Evolutionary conservation across 306 rosid genomes (phyloP).

Genomic region (Trifolium fragiferum): DNA sequence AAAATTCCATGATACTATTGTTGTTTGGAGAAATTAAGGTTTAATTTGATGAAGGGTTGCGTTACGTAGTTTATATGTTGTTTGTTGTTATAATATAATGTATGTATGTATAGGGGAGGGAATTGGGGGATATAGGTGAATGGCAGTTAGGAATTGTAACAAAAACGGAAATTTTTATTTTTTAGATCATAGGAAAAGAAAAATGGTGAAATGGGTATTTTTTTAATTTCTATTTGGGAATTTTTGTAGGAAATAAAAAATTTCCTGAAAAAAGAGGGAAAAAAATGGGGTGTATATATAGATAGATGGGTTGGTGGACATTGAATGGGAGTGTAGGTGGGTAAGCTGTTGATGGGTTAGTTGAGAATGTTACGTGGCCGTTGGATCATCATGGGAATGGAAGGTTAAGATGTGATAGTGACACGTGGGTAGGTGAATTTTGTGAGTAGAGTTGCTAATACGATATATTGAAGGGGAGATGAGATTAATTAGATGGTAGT

Average conservation of each 20-base stretch:
- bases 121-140: not conserved
- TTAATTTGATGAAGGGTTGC: not conserved
- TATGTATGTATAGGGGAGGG: not conserved
- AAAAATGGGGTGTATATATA: constrained; percentile 46
- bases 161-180: constrained; percentile 18
- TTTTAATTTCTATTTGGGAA: not conserved
- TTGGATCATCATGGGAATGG: constrained; percentile 48
- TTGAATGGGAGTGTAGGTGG: constrained; percentile 56
- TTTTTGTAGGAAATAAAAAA: constrained; percentile 20
- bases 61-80: not conserved
- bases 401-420: constrained; percentile 46
- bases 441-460: not conserved
- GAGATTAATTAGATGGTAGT: no score
- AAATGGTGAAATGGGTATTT: not conserved
- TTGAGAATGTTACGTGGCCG: constrained; percentile 60
- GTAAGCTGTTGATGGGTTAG: constrained; percentile 79
- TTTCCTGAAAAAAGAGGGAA: constrained; percentile 50
- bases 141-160: not conserved
- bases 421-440: constrained; percentile 50
- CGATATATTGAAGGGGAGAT: no score
- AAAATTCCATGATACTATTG: constrained; percentile 29
- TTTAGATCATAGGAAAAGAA: not conserved
- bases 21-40: not conserved
- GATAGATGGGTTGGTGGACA: constrained; percentile 45
- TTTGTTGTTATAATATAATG: no score